phyloP scores from a whole-genome alignment of 257 asterid species.

The Fraxinus anomala region DNA sequence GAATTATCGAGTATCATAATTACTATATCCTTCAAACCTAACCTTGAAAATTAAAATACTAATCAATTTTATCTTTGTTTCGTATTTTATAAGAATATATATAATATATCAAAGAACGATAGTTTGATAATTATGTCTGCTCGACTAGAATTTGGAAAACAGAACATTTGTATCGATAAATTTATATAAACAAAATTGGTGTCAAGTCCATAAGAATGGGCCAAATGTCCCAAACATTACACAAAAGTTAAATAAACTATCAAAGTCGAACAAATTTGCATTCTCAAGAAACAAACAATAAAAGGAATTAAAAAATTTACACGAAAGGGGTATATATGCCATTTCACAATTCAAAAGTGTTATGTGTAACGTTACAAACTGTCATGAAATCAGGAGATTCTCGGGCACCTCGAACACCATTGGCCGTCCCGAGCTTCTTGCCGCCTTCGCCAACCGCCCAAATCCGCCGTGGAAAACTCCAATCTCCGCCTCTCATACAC shows the following conservation, averaged over 20 bases:
- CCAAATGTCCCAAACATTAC: neutral
- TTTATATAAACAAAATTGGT: neutral
- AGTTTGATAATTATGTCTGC: too few species aligned
- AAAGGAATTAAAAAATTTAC: neutral
- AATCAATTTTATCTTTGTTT: too few species aligned
- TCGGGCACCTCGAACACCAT: conserved; percentile 32
- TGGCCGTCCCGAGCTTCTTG: conserved; percentile 29
- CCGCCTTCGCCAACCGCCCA: conserved; percentile 31
- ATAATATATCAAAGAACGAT: too few species aligned
- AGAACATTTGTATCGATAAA: neutral
- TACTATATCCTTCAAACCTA: too few species aligned
- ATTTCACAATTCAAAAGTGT: conserved; percentile 14
- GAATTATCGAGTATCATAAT: too few species aligned
- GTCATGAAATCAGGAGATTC: conserved; percentile 29
- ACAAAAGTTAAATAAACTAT: neutral
- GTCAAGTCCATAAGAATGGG: neutral
- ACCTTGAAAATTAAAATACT: too few species aligned
- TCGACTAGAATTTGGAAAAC: too few species aligned
- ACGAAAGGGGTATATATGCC: conserved; percentile 32
- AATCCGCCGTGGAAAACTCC: conserved; percentile 29
- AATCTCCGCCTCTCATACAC: conserved; percentile 10
- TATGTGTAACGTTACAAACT: conserved; percentile 28
- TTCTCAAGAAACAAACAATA: neutral
- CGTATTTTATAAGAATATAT: too few species aligned
- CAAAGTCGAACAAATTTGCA: neutral